Evolutionary conservation across 192 early-diverging fungal species (phyloP), one percentile per base, ranked within the genome.

Genomic region (Coemansia sp.): DNA sequence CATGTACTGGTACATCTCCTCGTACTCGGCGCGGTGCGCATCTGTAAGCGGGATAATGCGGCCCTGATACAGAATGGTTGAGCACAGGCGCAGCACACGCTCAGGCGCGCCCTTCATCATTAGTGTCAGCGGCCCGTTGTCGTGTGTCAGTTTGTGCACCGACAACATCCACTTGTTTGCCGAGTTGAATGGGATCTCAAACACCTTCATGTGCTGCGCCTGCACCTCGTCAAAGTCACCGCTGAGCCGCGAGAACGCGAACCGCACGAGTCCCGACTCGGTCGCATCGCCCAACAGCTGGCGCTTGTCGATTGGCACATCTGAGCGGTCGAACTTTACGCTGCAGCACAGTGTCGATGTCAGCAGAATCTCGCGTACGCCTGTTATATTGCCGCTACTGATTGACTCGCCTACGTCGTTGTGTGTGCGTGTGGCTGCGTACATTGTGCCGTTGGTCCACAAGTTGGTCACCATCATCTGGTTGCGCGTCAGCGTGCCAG

Each of bases 51-150:
- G 85, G 24, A 87, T 71, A 27, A 77, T 57, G 11, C 72, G 66
- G 47, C 77, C 84, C 29, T 75, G 85, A 53, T 75, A 74, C 29
- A 93, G 74, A 69, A 96, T 90, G 7, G 85, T 87, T 51, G 83
- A 79, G 85, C 96, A 98, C 55, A 94, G 67, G 3, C 83, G 67
- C 43, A 98, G 83, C 21, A 98, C 88, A 50, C 93, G 87, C 82
- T 98, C 96, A 12, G 96, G 96, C 7, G 96, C 96, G 32, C 96
- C 96, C 81, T 98, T 97, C 51, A 97, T 87, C 77, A 90, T 90
- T 17, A 95, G 78, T 15, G 90, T 94, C 52, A 92, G 77, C 8
- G 59, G 22, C 0, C 77, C 69, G 14, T 29, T 19, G 23, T 32
- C 57, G 52, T 74, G 72, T 15, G 77, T 61, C 77, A 92, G 92